These are phyloP conservation scores for Aspergillus coremiiformis DNA, from an alignment of 495 filamentous ascomycete genomes.

Conservation along the genomic window DNA sequence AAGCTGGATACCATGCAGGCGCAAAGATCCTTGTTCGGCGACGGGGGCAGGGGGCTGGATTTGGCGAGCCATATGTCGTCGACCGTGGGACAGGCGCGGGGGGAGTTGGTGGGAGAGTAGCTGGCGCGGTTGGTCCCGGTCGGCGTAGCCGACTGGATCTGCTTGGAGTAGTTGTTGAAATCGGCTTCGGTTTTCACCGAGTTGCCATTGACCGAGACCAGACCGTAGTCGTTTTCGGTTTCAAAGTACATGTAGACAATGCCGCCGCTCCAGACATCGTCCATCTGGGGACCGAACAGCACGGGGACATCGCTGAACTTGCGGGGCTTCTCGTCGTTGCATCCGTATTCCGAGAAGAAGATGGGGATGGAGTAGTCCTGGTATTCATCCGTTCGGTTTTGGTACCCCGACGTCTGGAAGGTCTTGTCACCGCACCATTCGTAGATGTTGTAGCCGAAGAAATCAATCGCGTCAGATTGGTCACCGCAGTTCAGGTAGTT, in stretches of 20 bases:
- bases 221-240: conserved; percentile 78
- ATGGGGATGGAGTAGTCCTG: conserved; percentile 74
- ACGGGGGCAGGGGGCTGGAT: conserved; percentile 61
- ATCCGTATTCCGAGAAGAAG: conserved; percentile 97
- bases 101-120: conserved; percentile 71
- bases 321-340: conserved; percentile 70
- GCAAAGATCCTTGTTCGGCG: conserved; percentile 69
- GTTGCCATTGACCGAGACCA: conserved; percentile 54
- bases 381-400: conserved; percentile 72
- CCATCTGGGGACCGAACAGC: conserved; percentile 75
- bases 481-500: conserved; percentile 87
- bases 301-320: conserved; percentile 73
- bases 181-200: conserved; percentile 54
- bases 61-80: conserved; percentile 59
- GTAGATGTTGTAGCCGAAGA: conserved; percentile 98
- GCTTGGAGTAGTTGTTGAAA: conserved; percentile 61
- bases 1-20: conserved; percentile 69
- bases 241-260: conserved; percentile 96
- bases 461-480: conserved; percentile 63
- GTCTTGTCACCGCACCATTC: conserved; percentile 82
- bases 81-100: conserved; percentile 59
- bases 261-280: conserved; percentile 77
- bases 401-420: conserved; percentile 65
- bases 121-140: conserved; percentile 48
- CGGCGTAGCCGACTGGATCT: conserved; percentile 60